These are phyloP conservation scores for Alternaria gaisen DNA, from an alignment of 2,329 filamentous ascomycete species.

Conservation along the genomic window DNA sequence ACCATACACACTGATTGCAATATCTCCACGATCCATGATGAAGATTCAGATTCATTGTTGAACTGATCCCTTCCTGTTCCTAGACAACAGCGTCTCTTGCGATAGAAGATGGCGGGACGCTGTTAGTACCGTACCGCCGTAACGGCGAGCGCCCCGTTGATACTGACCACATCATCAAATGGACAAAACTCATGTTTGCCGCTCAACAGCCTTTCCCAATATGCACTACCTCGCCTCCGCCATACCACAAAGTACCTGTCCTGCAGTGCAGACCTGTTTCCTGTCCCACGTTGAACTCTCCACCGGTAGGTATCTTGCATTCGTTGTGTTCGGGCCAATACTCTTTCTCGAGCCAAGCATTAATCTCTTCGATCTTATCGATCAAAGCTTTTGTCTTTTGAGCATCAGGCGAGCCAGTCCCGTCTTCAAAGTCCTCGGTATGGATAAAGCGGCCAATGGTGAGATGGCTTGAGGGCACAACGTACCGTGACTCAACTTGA, in stretches of 20 bases:
- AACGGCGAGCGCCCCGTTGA: no score
- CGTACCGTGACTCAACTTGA: slow-evolving; percentile 79
- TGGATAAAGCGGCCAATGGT: slow-evolving; percentile 84
- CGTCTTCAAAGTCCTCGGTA: slow-evolving; percentile 63
- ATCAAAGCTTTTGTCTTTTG: slow-evolving; percentile 72
- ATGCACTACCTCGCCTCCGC: slow-evolving; percentile 73
- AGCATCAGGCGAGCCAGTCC: slow-evolving; percentile 56
- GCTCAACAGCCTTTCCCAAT: slow-evolving; percentile 60
- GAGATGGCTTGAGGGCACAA: slow-evolving; percentile 88
- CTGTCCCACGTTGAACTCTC: slow-evolving; percentile 88
- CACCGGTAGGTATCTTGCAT: slow-evolving; percentile 57
- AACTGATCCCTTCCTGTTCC: not conserved
- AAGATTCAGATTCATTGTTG: not conserved
- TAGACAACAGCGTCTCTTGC: no score
- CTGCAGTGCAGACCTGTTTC: slow-evolving; percentile 81
- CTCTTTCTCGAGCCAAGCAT: slow-evolving; percentile 74
- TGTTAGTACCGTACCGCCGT: no score
- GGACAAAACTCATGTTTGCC: not conserved
- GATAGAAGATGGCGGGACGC: no score
- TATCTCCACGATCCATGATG: not conserved
- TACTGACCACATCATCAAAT: no score
- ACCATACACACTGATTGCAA: not conserved
- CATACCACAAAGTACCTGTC: slow-evolving; percentile 78
- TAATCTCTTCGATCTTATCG: slow-evolving; percentile 76
- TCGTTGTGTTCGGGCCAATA: slow-evolving; percentile 68